These are phyloP conservation scores for Chytriomyces sp. DNA, from an alignment of 192 early-diverging fungal genomes.

Conservation along the genomic window DNA sequence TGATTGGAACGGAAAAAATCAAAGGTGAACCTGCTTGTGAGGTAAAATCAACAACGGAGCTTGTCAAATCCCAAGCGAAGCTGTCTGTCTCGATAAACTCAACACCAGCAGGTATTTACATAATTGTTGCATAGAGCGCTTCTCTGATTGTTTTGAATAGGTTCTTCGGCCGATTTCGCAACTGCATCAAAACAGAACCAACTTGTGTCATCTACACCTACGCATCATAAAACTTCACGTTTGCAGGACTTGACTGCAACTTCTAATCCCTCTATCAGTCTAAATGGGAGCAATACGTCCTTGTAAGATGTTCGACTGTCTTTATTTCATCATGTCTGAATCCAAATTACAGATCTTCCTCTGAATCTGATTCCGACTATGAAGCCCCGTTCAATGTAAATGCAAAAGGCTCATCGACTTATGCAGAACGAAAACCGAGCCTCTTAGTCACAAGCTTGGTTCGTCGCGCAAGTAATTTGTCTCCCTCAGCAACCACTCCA, in stretches of 20 bases:
- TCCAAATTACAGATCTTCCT: background rate
- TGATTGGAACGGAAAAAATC: too few species aligned
- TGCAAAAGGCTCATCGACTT: background rate
- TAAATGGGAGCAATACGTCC: background rate
- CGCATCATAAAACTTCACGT: background rate
- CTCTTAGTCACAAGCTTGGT: conserved; percentile 10
- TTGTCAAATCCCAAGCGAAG: too few species aligned
- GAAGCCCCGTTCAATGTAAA: background rate
- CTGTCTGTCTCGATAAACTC: too few species aligned
- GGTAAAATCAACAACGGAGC: too few species aligned
- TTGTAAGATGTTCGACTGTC: background rate
- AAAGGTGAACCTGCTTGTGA: too few species aligned
- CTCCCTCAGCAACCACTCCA: background rate
- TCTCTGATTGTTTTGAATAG: too few species aligned
- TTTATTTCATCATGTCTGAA: background rate
- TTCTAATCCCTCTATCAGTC: background rate
- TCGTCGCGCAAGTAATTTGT: conserved; percentile 6
- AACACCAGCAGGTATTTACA: too few species aligned
- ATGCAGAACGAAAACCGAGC: conserved; percentile 8
- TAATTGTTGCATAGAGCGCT: too few species aligned
- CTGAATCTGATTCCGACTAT: background rate
- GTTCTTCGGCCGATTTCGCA: too few species aligned
- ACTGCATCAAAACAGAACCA: too few species aligned
- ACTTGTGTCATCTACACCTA: too few species aligned
- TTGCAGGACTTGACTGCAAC: background rate